phyloP scores from a whole-genome alignment of 768 basidiomycete species.

The Rossbeevera mucosa region DNA sequence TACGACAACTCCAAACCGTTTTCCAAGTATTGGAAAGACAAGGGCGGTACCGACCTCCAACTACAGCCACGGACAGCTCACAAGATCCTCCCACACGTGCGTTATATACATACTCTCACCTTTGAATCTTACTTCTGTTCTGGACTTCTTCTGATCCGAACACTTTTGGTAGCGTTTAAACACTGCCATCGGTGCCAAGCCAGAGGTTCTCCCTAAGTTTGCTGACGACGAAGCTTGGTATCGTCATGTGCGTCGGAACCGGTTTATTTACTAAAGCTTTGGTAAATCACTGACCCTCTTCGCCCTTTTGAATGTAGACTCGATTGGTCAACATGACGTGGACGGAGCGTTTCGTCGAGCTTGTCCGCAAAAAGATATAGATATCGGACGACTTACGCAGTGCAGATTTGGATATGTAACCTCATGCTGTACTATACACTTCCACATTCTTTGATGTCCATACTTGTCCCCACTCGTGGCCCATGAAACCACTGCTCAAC shows the following conservation, averaged over 20 bases:
- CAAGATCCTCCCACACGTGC: conserved; percentile 40
- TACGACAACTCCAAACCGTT: conserved; percentile 40
- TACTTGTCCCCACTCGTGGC: too few relatives aligned
- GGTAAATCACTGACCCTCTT: not conserved
- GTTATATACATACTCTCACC: conserved; percentile 7
- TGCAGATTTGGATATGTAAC: too few relatives aligned
- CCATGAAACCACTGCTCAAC: too few relatives aligned
- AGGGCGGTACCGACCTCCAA: conserved; percentile 21
- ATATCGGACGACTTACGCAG: not conserved
- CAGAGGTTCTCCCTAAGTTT: conserved; percentile 32
- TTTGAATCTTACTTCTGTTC: not conserved
- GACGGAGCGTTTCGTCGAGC: conserved; percentile 27
- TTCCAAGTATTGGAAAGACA: conserved; percentile 29
- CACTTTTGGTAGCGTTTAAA: conserved; percentile 30
- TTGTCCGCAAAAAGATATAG: conserved; percentile 11
- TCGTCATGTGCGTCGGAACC: conserved; percentile 21
- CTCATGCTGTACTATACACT: too few relatives aligned
- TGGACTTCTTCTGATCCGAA: not conserved
- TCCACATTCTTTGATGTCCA: too few relatives aligned
- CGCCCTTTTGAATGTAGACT: conserved; percentile 4
- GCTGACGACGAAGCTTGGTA: conserved; percentile 33
- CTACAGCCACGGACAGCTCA: conserved; percentile 21
- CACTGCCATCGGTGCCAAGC: conserved; percentile 24
- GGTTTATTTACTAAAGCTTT: not conserved
- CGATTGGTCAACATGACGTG: conserved; percentile 20